Base-by-base conservation (phyloP, 2,329 filamentous ascomycete genomes). In the Neonectria ditissima region DNA sequence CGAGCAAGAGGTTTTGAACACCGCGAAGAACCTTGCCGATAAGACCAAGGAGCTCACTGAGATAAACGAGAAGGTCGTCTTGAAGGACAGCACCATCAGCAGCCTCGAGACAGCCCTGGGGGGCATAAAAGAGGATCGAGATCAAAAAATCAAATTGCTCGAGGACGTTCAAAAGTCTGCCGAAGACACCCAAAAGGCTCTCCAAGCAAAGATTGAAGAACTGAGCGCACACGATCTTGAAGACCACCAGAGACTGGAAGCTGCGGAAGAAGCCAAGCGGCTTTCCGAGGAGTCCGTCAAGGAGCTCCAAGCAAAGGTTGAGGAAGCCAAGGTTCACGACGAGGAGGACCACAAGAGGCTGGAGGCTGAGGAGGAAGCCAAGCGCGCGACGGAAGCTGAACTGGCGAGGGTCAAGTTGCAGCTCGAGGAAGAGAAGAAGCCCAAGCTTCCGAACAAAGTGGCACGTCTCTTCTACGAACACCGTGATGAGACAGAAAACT, bases 351-450 rank as follows among this genome's bases (percentile, higher is more conserved):
- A 28, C 11, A 41, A 41, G 37, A 45, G 5, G 18, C 39, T 55
- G 5, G 39, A 22, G 2, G 52, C 52, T 7, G 52, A 55, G 24
- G 39, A 45, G 39, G 52, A 44, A 22, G 39, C 52, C 39, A 55
- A 55, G 51, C 34, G 51, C 1, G 34, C 16, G 34, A 13, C 37
- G 11, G 51, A 54, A 8, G 52, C 39, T 6, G 52, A 55, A 18
- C 37, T 55, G 2, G 52, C 30, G 52, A 44, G 39, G 30, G 24
- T 55, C 10, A 55, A 45, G 39, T 24, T 44, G 8, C 39, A 44
- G 52, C 52, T 55, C 8, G 52, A 55, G 52, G 52, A 55, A 18
- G 52, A 39, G 3, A 44, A 55, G 24, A 55, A 55, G 39, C 52
- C 52, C 5, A 55, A 55, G 26, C 52, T 55, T 34, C 39, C 39